Evolutionary conservation across 2,329 filamentous ascomycete species (phyloP).

Genomic region (Sordariomycetes sp.): DNA sequence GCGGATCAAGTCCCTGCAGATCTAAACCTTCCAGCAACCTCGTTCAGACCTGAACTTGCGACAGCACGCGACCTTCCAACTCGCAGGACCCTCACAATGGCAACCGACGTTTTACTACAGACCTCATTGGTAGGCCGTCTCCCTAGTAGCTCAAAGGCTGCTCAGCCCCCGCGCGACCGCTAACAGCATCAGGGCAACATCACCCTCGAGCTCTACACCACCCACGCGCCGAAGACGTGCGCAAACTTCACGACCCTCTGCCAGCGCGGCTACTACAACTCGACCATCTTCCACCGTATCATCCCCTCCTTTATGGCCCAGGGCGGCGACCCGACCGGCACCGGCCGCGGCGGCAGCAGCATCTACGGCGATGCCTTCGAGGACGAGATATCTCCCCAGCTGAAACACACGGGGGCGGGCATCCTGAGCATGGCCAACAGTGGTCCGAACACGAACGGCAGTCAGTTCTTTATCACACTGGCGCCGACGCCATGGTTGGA

Average conservation of each 20-base stretch:
- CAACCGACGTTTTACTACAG: conserved; percentile 70
- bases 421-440: conserved; percentile 96
- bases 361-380: conserved; percentile 93
- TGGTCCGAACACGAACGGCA: conserved; percentile 87
- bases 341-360: conserved; percentile 76
- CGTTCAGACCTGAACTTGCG: too few relatives aligned
- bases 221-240: conserved; percentile 84
- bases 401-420: conserved; percentile 90
- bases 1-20: too few relatives aligned
- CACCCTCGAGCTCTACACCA: conserved; percentile 79
- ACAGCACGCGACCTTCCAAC: not conserved
- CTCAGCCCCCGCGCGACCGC: conserved; percentile 2
- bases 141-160: conserved; percentile 1
- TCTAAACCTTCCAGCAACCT: too few relatives aligned
- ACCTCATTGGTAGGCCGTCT: conserved; percentile 64
- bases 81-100: conserved; percentile 41
- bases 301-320: conserved; percentile 97
- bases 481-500: conserved; percentile 95
- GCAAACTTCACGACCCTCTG: conserved; percentile 78
- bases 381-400: conserved; percentile 70
- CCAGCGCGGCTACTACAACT: conserved; percentile 79
- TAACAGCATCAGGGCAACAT: conserved; percentile 58
- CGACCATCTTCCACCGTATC: conserved; percentile 81
- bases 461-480: conserved; percentile 92
- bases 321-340: conserved; percentile 88